Conservation (phyloP, 805 yeast species). For the Starmerella floris region DNA sequence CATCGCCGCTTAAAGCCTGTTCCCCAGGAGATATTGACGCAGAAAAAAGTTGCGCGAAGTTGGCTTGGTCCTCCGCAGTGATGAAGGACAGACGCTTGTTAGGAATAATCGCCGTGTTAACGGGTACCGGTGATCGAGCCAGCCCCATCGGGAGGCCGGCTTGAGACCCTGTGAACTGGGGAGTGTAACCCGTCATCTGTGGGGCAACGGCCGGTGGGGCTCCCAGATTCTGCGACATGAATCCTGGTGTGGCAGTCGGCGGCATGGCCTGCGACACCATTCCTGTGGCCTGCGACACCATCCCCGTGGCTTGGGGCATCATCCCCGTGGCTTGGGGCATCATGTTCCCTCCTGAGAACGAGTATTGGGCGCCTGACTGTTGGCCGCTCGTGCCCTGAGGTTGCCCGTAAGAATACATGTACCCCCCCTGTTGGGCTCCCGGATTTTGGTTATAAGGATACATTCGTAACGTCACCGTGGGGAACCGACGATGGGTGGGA, state of each 20-base stretch:
- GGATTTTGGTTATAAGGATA: background rate
- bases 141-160: constrained; percentile 22
- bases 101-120: constrained; percentile 31
- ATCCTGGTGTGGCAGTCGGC: too few species aligned
- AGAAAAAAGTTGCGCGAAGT: constrained; percentile 73
- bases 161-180: background rate
- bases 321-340: constrained; percentile 7
- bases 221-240: too few species aligned
- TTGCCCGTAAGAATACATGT: constrained; percentile 18
- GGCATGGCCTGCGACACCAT: constrained; percentile 2
- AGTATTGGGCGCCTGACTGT: background rate
- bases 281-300: background rate
- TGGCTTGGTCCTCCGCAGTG: constrained; percentile 70
- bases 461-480: too few species aligned
- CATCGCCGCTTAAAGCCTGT: constrained; percentile 38
- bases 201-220: too few species aligned
- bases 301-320: constrained; percentile 11
- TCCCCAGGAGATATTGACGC: constrained; percentile 59
- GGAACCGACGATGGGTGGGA: too few species aligned
- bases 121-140: constrained; percentile 25
- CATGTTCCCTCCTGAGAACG: background rate
- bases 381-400: constrained; percentile 8
- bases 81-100: constrained; percentile 67
- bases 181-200: background rate
- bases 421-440: background rate